Percentiles rank a stretch among this genome's conserved stretches.
Evolutionary conservation across 306 rosid species (phyloP).

Genomic region (Albizia julibrissin): DNA sequence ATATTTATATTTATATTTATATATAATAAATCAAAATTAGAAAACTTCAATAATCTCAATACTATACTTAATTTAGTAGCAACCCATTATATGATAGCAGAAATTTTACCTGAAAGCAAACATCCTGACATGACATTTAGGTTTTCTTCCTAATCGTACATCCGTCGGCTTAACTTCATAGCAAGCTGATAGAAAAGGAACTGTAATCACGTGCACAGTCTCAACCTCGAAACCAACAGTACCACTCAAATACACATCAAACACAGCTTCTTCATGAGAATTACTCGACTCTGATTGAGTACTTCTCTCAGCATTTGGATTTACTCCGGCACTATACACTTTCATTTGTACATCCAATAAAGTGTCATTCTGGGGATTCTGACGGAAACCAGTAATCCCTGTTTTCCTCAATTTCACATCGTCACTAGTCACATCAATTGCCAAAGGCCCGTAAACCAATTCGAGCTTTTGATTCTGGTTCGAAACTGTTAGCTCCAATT

Average conservation of each 20-base stretch:
- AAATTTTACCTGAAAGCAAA: conserved; percentile 30
- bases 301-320: conserved; percentile 24
- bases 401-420: conserved; percentile 28
- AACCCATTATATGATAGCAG: not conserved
- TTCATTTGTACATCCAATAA: conserved; percentile 23
- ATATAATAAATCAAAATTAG: too few relatives aligned
- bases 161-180: conserved; percentile 35
- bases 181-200: conserved; percentile 33
- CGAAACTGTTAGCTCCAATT: conserved; percentile 26
- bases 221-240: conserved; percentile 38
- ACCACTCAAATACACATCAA: conserved; percentile 38
- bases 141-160: conserved; percentile 43
- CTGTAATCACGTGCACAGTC: conserved; percentile 16
- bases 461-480: conserved; percentile 46
- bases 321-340: conserved; percentile 1
- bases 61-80: not conserved
- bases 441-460: conserved; percentile 38
- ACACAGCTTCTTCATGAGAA: conserved; percentile 29
- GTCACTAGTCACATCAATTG: conserved; percentile 2
- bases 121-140: conserved; percentile 42
- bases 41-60: not conserved
- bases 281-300: conserved; percentile 23
- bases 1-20: too few relatives aligned
- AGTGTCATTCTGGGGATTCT: conserved; percentile 36
- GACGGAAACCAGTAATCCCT: conserved; percentile 26